Base-by-base conservation (phyloP, 331 rosid species). In the Malus hybrid region DNA sequence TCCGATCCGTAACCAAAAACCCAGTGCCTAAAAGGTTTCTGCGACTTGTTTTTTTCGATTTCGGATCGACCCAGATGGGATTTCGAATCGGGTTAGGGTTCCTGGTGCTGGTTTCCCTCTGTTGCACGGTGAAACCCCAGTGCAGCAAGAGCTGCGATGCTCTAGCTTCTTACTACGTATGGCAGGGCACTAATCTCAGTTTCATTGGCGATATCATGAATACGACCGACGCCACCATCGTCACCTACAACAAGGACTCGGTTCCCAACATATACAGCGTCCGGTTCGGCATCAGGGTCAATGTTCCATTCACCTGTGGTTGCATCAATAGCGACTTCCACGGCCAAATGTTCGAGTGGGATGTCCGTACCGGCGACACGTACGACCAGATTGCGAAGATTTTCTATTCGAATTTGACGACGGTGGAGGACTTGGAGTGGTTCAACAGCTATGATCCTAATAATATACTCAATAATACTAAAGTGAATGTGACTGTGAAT, bases 281-380 rank as follows among this genome's bases (percentile, higher is more conserved):
- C 3, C 2, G 0, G 8, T 4, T 66, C 4, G 33, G 0, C 4
- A 48, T 4, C 10, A 77, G 86, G 48, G 6, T 85, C 86, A 79
- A 87, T 77, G 50, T 86, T 24, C 96, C 96, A 2, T 90, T 90
- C 65, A 68, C 81, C 0, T 92, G 97, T 70, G 83, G 27, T 7
- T 92, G 97, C 69, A 66, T 88, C 28, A 2, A 70, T 0, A 82
- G 73, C 16, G 39, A 81, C 18, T 92, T 83, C 39, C 82, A 84
- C 0, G 93, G 91, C 39, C 83, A 89, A 20, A 56, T 6, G 13
- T 91, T 91, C 54, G 10, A 59, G 4, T 85, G 88, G 83, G 7
- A 29, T 7, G 64, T 83, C 71, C 7, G 0, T 12, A 0, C 1
- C 11, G 80, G 56, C 1, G 84, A 87, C 39, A 80, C 87, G 5